Percentiles rank a stretch among this genome's conserved stretches.
phyloP scores from a whole-genome alignment of 805 yeast species.

The Metschnikowia kofuensis region DNA sequence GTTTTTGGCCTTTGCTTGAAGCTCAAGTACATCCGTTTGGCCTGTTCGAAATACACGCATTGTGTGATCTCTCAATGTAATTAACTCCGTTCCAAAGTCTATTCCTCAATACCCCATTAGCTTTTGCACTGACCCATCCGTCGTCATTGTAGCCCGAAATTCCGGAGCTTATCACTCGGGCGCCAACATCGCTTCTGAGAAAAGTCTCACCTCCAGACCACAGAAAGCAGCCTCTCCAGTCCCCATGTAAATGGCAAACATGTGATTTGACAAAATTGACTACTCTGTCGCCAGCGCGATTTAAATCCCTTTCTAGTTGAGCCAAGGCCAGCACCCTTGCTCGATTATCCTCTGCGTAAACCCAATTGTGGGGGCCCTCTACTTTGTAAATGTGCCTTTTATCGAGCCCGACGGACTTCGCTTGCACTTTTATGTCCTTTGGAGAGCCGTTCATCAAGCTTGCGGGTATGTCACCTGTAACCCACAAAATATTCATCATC shows the following conservation, averaged over 20 bases:
- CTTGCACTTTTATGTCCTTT: background rate
- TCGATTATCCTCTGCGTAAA: background rate
- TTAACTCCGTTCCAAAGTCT: background rate
- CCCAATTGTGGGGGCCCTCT: background rate
- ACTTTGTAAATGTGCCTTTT: background rate
- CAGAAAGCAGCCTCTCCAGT: slow-evolving; percentile 5
- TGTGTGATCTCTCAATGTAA: background rate
- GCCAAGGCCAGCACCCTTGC: slow-evolving; percentile 5
- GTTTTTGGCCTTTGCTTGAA: background rate
- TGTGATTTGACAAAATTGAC: background rate
- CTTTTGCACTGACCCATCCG: slow-evolving; percentile 4
- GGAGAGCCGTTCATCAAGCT: background rate
- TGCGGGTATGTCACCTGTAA: background rate
- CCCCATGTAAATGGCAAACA: background rate
- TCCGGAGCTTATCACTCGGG: background rate
- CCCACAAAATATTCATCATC: slow-evolving; percentile 6
- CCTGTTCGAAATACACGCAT: slow-evolving; percentile 5
- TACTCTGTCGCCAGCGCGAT: background rate
- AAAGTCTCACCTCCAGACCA: slow-evolving; percentile 1
- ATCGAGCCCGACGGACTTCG: background rate
- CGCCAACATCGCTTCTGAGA: background rate
- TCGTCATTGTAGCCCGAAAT: background rate
- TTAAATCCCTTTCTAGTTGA: background rate
- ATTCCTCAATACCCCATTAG: background rate
- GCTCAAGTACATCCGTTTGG: background rate